Conservation (phyloP, 2,329 filamentous ascomycete species). For the Arthrobotrys sphaeroides region DNA sequence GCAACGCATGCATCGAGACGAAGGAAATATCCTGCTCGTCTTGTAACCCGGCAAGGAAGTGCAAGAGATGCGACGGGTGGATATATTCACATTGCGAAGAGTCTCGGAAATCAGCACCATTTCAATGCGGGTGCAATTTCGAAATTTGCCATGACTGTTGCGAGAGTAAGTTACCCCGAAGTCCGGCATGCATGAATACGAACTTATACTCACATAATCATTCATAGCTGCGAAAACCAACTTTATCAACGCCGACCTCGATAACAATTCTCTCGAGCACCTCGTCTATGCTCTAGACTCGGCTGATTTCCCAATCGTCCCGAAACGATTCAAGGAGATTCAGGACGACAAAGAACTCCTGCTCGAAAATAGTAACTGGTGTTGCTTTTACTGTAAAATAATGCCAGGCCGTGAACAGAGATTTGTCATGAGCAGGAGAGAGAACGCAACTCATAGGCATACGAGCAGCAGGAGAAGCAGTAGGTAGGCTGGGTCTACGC, state of each 20-base stretch:
- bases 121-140: slow-evolving; percentile 39
- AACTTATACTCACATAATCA: background rate
- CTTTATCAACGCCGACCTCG: slow-evolving; percentile 25
- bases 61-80: slow-evolving; percentile 41
- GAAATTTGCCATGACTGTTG: slow-evolving; percentile 39
- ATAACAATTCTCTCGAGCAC: slow-evolving; percentile 21
- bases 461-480: slow-evolving; percentile 2
- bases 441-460: background rate
- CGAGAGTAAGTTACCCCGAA: slow-evolving; percentile 22
- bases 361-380: slow-evolving; percentile 37
- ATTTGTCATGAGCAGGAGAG: background rate
- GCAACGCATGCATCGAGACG: slow-evolving; percentile 26
- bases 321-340: slow-evolving; percentile 12
- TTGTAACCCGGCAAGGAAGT: slow-evolving; percentile 43
- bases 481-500: background rate
- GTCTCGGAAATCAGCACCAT: slow-evolving; percentile 14
- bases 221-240: slow-evolving; percentile 25
- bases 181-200: background rate
- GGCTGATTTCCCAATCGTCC: slow-evolving; percentile 37
- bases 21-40: slow-evolving; percentile 48
- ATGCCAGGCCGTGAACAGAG: slow-evolving; percentile 40
- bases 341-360: slow-evolving; percentile 9
- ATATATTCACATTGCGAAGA: slow-evolving; percentile 45
- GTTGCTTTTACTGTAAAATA: slow-evolving; percentile 50
- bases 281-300: slow-evolving; percentile 43